Conservation (phyloP, 2,329 filamentous ascomycete species). For the Trichophyton mentagrophytes region DNA sequence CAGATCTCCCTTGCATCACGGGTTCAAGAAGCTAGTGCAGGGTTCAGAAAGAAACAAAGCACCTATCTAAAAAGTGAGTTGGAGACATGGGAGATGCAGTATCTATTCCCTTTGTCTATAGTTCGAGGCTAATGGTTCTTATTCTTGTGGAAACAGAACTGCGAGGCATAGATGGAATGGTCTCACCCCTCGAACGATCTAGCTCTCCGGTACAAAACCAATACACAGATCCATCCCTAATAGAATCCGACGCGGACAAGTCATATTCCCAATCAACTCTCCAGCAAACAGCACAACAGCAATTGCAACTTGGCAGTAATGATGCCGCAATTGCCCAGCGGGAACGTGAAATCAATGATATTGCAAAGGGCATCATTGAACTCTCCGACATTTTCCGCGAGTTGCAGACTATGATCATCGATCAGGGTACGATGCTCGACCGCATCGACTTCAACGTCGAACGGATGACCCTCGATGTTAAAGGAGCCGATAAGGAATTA, state of each 20-base stretch:
- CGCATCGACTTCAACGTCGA: constrained; percentile 98
- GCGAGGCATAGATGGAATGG: constrained; percentile 55
- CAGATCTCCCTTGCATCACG: constrained; percentile 79
- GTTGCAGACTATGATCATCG: constrained; percentile 87
- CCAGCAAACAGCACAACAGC: constrained; percentile 58
- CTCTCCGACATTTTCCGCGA: constrained; percentile 94
- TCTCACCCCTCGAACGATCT: constrained; percentile 38
- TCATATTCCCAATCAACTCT: constrained; percentile 83
- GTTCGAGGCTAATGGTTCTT: not conserved
- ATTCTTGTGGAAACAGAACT: constrained; percentile 44
- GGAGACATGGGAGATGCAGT: not conserved
- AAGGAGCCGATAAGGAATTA: constrained; percentile 83
- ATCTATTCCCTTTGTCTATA: not conserved
- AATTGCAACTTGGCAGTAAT: constrained; percentile 52
- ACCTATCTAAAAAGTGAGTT: constrained; percentile 78
- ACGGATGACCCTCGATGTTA: constrained; percentile 84
- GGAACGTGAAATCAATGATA: constrained; percentile 93
- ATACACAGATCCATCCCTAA: constrained; percentile 73
- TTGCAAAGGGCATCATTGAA: constrained; percentile 95
- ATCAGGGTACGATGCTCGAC: constrained; percentile 81
- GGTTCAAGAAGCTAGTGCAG: constrained; percentile 82
- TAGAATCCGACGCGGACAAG: constrained; percentile 88
- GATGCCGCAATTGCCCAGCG: constrained; percentile 79
- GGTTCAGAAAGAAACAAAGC: constrained; percentile 94
- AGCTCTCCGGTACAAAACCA: constrained; percentile 44